These are phyloP conservation scores for Rhodotorula sp. DNA, from an alignment of 1,284 basidiomycete species.

Conservation along the genomic window DNA sequence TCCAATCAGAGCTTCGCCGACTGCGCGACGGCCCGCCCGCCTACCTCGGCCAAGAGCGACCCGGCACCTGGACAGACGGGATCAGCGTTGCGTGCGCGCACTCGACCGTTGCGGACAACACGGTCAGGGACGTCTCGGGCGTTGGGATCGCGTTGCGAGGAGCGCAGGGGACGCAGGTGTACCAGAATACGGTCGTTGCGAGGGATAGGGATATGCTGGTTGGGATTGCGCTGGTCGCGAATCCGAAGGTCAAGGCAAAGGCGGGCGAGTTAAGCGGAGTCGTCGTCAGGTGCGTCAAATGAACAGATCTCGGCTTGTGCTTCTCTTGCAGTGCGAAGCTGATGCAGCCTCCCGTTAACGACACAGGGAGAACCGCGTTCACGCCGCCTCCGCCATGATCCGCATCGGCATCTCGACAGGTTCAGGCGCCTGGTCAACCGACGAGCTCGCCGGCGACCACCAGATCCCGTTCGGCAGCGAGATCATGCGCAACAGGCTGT, in stretches of 20 bases:
- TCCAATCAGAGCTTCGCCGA: constrained; percentile 32
- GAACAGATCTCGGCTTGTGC: not conserved
- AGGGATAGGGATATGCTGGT: constrained; percentile 36
- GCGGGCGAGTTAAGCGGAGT: constrained; percentile 15
- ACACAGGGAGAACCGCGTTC: constrained; percentile 32
- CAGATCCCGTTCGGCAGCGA: constrained; percentile 32
- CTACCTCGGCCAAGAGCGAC: constrained; percentile 24
- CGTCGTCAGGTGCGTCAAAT: constrained; percentile 16
- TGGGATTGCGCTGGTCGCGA: constrained; percentile 34
- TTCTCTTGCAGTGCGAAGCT: not conserved
- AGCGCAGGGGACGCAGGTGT: constrained; percentile 22
- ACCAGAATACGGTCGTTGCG: constrained; percentile 32
- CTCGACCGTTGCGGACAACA: constrained; percentile 64
- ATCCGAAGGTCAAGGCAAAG: constrained; percentile 13
- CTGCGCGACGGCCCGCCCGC: constrained; percentile 30
- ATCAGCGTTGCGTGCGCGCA: constrained; percentile 68
- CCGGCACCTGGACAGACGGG: constrained; percentile 69
- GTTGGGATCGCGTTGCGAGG: constrained; percentile 38
- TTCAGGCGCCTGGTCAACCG: constrained; percentile 29
- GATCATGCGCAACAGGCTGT: constrained; percentile 29
- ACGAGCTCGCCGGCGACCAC: constrained; percentile 32
- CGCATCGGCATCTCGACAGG: constrained; percentile 37
- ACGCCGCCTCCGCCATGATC: constrained; percentile 38
- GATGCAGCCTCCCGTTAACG: not conserved
- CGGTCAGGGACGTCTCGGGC: constrained; percentile 66